Evolutionary conservation across 148 eudicot genomes (phyloP).

Genomic region (Rhododendron ovatum): DNA sequence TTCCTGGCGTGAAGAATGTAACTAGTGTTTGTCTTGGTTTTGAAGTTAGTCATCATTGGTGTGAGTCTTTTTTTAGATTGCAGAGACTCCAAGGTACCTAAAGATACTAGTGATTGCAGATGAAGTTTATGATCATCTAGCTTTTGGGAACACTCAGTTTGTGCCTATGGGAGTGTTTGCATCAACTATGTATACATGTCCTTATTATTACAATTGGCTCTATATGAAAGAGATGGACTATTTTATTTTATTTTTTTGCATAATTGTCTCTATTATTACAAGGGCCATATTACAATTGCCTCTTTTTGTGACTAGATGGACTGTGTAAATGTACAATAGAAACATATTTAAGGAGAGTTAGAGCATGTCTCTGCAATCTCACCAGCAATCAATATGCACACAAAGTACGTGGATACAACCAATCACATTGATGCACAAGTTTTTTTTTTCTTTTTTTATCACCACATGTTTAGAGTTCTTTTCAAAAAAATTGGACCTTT

Average conservation of each 20-base stretch:
- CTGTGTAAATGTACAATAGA: too few relatives aligned
- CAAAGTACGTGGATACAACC: too few relatives aligned
- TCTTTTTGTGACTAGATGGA: too few relatives aligned
- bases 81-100: conserved; percentile 54
- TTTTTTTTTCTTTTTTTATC: too few relatives aligned
- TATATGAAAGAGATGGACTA: conserved; percentile 72
- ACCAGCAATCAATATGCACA: too few relatives aligned
- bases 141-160: conserved; percentile 57
- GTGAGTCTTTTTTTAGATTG: conserved; percentile 32
- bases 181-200: conserved; percentile 22
- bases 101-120: conserved; percentile 64
- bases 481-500: too few relatives aligned
- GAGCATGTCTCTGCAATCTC: too few relatives aligned
- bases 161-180: conserved; percentile 80
- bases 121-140: conserved; percentile 60
- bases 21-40: background rate
- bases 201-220: conserved; percentile 72
- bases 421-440: too few relatives aligned
- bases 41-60: background rate
- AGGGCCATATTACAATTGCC: too few relatives aligned
- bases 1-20: background rate
- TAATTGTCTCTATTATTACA: too few relatives aligned
- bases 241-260: background rate
- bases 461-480: too few relatives aligned
- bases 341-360: too few relatives aligned